Evolutionary conservation across 2,329 filamentous ascomycete species (phyloP).

Genomic region (Alternaria dauci): DNA sequence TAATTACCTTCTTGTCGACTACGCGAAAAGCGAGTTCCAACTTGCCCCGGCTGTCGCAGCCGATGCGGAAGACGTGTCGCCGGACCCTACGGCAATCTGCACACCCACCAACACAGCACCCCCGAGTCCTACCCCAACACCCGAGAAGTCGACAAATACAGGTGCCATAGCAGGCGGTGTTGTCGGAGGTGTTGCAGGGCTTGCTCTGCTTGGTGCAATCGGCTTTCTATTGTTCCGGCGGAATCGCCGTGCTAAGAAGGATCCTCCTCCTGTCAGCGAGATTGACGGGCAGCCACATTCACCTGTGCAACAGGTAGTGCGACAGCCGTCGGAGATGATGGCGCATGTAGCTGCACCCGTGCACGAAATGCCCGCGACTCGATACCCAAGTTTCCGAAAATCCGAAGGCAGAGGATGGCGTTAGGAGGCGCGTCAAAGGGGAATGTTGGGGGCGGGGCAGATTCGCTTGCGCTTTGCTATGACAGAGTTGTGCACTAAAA

Average conservation of each 20-base stretch:
- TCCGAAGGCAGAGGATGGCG: not conserved
- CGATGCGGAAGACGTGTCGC: not conserved
- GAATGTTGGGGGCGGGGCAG: not conserved
- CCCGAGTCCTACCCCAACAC: not conserved
- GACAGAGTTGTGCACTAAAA: not conserved
- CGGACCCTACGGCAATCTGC: slow-evolving; percentile 9
- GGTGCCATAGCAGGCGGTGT: slow-evolving; percentile 13
- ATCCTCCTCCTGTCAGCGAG: not conserved
- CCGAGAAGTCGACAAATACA: not conserved
- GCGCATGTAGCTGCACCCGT: not conserved
- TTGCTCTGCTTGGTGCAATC: not conserved
- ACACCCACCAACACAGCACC: slow-evolving; percentile 1
- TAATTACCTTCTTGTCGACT: slow-evolving; percentile 21
- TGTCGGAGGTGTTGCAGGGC: slow-evolving; percentile 7
- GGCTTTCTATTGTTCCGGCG: not conserved
- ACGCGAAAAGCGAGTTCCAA: slow-evolving; percentile 15
- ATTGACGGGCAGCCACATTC: not conserved
- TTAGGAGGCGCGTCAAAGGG: not conserved
- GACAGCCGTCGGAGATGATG: slow-evolving; percentile 1
- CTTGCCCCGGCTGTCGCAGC: slow-evolving; percentile 17
- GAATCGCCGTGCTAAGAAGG: not conserved
- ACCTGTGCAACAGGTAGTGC: not conserved
- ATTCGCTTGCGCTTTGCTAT: not conserved
- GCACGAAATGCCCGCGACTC: slow-evolving; percentile 3
- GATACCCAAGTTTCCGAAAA: slow-evolving; percentile 1